Conservation (phyloP, 2,329 filamentous ascomycete species). For the Fusarium citri region DNA sequence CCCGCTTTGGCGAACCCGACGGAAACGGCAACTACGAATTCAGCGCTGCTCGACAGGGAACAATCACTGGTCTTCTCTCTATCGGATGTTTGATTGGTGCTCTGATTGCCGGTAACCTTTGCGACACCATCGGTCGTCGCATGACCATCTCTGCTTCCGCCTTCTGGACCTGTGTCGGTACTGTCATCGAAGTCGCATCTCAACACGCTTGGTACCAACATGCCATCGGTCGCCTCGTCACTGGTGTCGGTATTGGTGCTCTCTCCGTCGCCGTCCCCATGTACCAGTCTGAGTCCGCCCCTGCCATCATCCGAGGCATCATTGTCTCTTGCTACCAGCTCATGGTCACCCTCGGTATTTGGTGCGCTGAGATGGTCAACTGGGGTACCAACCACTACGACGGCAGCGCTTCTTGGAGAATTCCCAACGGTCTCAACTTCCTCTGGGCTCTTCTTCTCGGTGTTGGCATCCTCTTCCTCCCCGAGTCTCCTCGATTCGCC, state of each 20-base stretch:
- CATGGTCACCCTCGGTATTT: slow-evolving; percentile 76
- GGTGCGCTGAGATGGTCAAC: slow-evolving; percentile 68
- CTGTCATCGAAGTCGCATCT: slow-evolving; percentile 72
- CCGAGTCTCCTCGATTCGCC: slow-evolving; percentile 66
- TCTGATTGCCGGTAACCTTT: slow-evolving; percentile 68
- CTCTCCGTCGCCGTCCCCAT: slow-evolving; percentile 74
- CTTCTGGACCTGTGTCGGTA: slow-evolving; percentile 72
- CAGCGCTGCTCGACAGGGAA: slow-evolving; percentile 69
- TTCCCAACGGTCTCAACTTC: slow-evolving; percentile 69
- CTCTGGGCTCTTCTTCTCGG: slow-evolving; percentile 66
- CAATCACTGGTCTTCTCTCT: slow-evolving; percentile 70
- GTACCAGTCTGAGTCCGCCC: slow-evolving; percentile 76
- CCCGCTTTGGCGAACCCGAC: slow-evolving; percentile 63
- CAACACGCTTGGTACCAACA: slow-evolving; percentile 70
- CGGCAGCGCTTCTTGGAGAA: slow-evolving; percentile 69
- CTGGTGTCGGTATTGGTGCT: slow-evolving; percentile 73
- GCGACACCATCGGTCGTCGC: slow-evolving; percentile 71
- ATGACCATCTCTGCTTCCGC: slow-evolving; percentile 71
- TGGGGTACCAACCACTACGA: slow-evolving; percentile 65
- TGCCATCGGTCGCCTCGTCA: slow-evolving; percentile 72
- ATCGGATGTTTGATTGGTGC: slow-evolving; percentile 70
- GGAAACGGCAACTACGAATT: slow-evolving; percentile 59
- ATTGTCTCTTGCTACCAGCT: slow-evolving; percentile 75
- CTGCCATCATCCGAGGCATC: slow-evolving; percentile 71
- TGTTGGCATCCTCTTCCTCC: slow-evolving; percentile 62